Conservation (phyloP, 257 asterid genomes). For the Datura wrightii region DNA sequence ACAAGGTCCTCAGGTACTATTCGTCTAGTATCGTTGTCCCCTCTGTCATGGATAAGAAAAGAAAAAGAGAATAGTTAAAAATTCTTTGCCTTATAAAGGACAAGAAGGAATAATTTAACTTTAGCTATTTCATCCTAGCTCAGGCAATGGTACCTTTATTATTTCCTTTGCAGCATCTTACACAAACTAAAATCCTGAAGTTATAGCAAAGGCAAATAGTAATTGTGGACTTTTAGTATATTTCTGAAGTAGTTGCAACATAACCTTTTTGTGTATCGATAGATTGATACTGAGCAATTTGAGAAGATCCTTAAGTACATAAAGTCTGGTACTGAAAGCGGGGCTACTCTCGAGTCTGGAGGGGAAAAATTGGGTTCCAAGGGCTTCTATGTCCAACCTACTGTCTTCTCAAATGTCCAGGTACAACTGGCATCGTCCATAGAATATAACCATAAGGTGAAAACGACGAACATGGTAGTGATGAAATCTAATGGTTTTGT, state of each 20-base stretch:
- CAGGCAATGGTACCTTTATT: background rate
- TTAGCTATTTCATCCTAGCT: background rate
- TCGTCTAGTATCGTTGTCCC: background rate
- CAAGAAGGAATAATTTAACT: background rate
- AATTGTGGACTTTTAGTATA: background rate
- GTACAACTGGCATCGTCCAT: constrained; percentile 14
- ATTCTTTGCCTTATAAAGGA: background rate
- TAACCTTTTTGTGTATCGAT: background rate
- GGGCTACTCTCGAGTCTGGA: constrained; percentile 39
- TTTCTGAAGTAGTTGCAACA: background rate
- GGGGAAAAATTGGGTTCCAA: constrained; percentile 30
- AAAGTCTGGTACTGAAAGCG: constrained; percentile 30
- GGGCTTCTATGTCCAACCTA: constrained; percentile 33
- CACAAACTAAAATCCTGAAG: background rate
- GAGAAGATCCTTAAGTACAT: constrained; percentile 33
- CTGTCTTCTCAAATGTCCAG: constrained; percentile 39
- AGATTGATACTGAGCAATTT: constrained; percentile 33
- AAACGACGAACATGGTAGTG: background rate
- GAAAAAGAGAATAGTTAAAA: background rate
- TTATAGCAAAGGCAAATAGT: background rate
- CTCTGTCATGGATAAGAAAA: background rate
- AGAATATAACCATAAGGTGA: background rate
- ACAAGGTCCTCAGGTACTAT: constrained; percentile 84
- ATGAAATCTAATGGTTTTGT: background rate
- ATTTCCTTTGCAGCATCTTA: background rate